Base-by-base conservation (phyloP, 768 basidiomycete species). In the Lactifluus volemus region DNA sequence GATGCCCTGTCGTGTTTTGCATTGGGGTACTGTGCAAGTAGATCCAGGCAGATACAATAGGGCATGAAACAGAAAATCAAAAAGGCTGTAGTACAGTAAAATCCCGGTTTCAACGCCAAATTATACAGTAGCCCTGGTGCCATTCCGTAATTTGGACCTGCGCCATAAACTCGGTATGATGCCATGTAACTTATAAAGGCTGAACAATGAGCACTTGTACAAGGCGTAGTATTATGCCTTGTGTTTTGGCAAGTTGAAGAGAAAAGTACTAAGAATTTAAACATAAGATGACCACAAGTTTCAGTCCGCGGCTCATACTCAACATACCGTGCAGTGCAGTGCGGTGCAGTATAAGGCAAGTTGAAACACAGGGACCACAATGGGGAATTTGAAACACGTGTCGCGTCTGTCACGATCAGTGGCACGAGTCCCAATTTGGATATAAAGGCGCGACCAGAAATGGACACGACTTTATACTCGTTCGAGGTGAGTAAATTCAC, bases 381-480 rank as follows among this genome's bases (percentile, higher is more conserved):
- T 1, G 6, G 38, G 38, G 12, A 3, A 11, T 38, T 38, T 36
- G 39, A 5, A 5, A 14, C 14, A 14, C 39, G 15, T 12, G 15
- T 15, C 15, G 41, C 17, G 25, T 29, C 49, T 9, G 41, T 30
- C 8, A 17, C 38, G 38, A 3, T 36, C 25, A 51, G 21, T 52
- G 57, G 57, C 50, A 58, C 21, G 44, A 15, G 39, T 29, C 47
- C 53, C 8, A 29, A 63, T 21, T 19, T 8, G 48, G 61, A 11
- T 34, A 63, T 58, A 63, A 63, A 53, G 61, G 7, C 21, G 21
- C 32, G 14, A 19, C 52, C 34, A 21, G 39, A 53, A 63, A 63
- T 19, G 61, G 61, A 42, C 45, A n/a, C 44, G 30, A 53, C 61
- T 55, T 63, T 63, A 51, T 63, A 51, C 61, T 58, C 32, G 5